Base-by-base conservation (phyloP, 1,284 basidiomycete genomes). In the Moniliella sp. region DNA sequence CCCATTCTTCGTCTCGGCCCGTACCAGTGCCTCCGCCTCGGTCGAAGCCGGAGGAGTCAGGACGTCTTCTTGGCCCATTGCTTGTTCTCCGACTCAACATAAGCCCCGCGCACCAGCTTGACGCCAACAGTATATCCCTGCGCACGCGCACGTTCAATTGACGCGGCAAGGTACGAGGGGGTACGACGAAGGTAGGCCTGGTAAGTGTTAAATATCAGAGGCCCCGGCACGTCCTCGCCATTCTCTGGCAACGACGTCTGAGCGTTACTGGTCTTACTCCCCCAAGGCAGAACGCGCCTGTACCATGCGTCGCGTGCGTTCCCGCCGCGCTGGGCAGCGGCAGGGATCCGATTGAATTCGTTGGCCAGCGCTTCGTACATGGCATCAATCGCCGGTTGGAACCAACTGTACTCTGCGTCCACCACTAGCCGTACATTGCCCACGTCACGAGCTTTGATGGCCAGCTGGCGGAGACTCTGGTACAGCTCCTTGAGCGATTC, bases 51-150 rank as follows among this genome's bases (percentile, higher is more conserved):
- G 48, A 5, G 49, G 11, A 15, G 41, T 41, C 28, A 52, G 45
- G 23, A 40, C 41, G 33, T 43, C 46, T 18, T 50, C 41, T 23
- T 37, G 42, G n/a, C n/a, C 48, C 64, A 51, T 25, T 36, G 37
- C 8, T 36, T 34, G 28, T 72, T 54, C 57, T 93, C 88, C 34
- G 76, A 69, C 1, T 73, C 69, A 48, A 86, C 78, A 61, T 93
- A 94, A 2, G 86, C 86, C 0, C 86, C 88, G 15, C 88, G 73
- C 18, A 94, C 86, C 35, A 94, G 75, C 64, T 94, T 94, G 41
- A 86, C 73, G 11, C 86, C 86, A n/a, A 94, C 69, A 0, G 76
- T 68, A 59, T 83, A 93, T 27, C 70, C 68, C 45, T 74, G 66
- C 28, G 59, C 61, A 40, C 71, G 66, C 5, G 86, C 77, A 34